These are phyloP conservation scores for Croton setiger DNA, from an alignment of 441 rosid genomes.

Conservation along the genomic window DNA sequence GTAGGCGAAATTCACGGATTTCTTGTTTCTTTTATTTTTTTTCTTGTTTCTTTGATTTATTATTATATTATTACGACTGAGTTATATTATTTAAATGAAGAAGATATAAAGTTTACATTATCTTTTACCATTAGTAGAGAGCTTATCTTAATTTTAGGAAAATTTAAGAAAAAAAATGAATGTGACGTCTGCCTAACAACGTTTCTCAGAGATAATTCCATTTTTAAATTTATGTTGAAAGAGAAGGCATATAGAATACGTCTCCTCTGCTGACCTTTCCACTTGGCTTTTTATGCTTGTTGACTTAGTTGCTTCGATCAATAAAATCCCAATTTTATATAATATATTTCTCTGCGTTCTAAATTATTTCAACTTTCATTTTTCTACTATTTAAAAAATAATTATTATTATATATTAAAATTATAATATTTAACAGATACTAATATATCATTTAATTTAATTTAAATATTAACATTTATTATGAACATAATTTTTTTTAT, in stretches of 20 bases:
- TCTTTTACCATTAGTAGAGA: neutral
- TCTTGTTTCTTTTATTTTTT: constrained; percentile 26
- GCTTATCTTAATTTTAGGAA: neutral
- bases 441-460: too few species aligned
- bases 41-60: constrained; percentile 28
- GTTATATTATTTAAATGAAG: constrained; percentile 11
- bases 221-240: constrained; percentile 23
- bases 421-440: too few species aligned
- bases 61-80: neutral
- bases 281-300: constrained; percentile 32
- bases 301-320: constrained; percentile 26
- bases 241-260: constrained; percentile 25
- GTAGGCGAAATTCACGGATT: constrained; percentile 35
- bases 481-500: too few species aligned
- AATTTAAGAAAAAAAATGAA: constrained; percentile 15
- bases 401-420: too few species aligned
- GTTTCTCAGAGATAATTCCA: constrained; percentile 12
- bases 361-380: too few species aligned
- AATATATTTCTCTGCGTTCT: too few species aligned
- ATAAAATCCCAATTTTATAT: constrained; percentile 6
- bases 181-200: constrained; percentile 55
- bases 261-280: constrained; percentile 31
- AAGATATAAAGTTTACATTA: constrained; percentile 21
- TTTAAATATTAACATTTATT: too few species aligned
- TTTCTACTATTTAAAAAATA: too few species aligned